A percentile compares a stretch with the other conserved stretches of the same genome.
These are phyloP conservation scores for Dictyostelium citrinum DNA, from an alignment of 78 protist species.

Conservation along the genomic window DNA sequence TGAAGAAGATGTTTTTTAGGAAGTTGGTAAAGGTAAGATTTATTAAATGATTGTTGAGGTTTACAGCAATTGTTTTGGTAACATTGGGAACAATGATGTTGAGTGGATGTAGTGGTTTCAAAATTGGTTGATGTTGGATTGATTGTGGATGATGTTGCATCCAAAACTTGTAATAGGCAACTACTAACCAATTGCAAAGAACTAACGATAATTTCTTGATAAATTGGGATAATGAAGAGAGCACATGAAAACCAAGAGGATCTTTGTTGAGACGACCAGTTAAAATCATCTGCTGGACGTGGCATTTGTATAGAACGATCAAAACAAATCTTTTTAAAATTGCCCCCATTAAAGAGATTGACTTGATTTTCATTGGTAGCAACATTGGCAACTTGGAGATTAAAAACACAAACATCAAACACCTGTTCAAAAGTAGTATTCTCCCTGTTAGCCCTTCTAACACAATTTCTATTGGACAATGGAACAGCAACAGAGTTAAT, in stretches of 20 bases:
- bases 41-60: not conserved
- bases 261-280: not conserved
- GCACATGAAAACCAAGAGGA: not conserved
- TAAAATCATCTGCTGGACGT: not conserved
- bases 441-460: not conserved
- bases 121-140: no score
- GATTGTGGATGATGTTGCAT: not conserved
- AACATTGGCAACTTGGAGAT: not conserved
- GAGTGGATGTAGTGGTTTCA: not conserved
- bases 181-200: not conserved
- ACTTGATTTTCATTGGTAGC: not conserved
- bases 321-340: not conserved
- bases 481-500: not conserved
- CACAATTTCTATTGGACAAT: not conserved
- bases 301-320: not conserved
- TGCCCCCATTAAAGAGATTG: not conserved
- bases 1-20: not conserved
- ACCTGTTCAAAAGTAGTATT: not conserved
- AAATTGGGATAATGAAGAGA: not conserved
- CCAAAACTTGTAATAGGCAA: not conserved
- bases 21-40: not conserved
- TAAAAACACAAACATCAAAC: slow-evolving; percentile 32
- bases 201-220: not conserved
- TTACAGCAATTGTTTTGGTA: not conserved
- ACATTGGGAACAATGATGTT: not conserved